These are phyloP conservation scores for Penicillium sp. DNA, from an alignment of 2,329 filamentous ascomycete genomes.

Conservation along the genomic window DNA sequence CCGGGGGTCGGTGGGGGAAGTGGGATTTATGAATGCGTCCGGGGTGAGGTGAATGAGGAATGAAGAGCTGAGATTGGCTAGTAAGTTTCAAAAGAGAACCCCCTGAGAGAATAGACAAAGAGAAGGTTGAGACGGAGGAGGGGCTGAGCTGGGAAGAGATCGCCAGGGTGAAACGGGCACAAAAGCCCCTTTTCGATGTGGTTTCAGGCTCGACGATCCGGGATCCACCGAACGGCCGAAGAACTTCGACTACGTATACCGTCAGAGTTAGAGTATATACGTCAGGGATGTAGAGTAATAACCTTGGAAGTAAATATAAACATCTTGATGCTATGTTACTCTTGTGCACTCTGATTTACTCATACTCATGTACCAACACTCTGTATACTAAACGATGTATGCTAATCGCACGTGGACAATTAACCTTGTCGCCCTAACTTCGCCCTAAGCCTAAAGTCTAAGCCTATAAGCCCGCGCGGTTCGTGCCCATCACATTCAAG, in stretches of 20 bases:
- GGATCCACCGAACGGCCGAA: conserved; percentile 15
- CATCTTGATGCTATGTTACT: no score
- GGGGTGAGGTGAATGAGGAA: background rate
- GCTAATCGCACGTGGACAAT: background rate
- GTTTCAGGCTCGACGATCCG: conserved; percentile 15
- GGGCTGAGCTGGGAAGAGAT: conserved; percentile 28
- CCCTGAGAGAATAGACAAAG: conserved; percentile 11
- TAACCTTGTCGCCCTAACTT: background rate
- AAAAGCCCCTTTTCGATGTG: conserved; percentile 12
- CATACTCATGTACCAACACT: background rate
- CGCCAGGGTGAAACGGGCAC: conserved; percentile 21
- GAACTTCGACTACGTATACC: conserved; percentile 1
- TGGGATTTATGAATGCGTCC: conserved; percentile 12
- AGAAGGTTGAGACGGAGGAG: conserved; percentile 15
- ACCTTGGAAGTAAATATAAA: no score
- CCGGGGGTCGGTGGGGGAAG: conserved; percentile 4
- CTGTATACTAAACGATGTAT: background rate
- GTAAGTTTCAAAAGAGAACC: conserved; percentile 4
- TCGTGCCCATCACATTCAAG: background rate
- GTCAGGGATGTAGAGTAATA: background rate
- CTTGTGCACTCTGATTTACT: no score
- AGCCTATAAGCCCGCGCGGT: background rate
- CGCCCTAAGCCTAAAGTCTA: background rate
- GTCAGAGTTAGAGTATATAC: background rate
- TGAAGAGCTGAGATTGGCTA: conserved; percentile 2